These are phyloP conservation scores for Didymella sp. DNA, from an alignment of 2,329 filamentous ascomycete species.

Conservation along the genomic window DNA sequence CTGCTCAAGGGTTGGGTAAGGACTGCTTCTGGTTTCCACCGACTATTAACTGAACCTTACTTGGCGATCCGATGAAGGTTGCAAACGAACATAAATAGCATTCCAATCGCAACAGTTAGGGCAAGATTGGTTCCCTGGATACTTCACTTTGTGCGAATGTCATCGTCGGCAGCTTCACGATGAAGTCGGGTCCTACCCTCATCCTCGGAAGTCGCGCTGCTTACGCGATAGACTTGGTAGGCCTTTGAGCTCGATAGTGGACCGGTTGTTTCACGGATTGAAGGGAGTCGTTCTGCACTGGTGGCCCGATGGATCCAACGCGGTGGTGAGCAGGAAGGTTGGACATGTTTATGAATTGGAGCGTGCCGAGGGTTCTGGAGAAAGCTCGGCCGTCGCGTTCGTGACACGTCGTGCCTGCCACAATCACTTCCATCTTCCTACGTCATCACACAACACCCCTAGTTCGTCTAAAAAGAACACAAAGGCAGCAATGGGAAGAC, in stretches of 20 bases:
- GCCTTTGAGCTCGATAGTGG: background rate
- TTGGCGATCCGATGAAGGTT: slow-evolving; percentile 40
- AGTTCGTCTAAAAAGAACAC: background rate
- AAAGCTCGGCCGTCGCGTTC: slow-evolving; percentile 5
- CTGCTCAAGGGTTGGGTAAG: slow-evolving; percentile 48
- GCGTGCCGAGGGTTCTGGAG: background rate
- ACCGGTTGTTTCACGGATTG: background rate
- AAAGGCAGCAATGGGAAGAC: background rate
- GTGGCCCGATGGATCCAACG: background rate
- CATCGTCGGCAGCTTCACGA: slow-evolving; percentile 32
- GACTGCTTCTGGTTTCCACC: background rate
- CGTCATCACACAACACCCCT: background rate
- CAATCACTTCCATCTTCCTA: background rate
- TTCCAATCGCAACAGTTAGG: slow-evolving; percentile 34
- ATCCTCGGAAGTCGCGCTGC: background rate
- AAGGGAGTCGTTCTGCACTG: background rate
- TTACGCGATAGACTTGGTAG: slow-evolving; percentile 15
- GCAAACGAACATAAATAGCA: slow-evolving; percentile 28
- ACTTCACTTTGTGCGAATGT: slow-evolving; percentile 45
- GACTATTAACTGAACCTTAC: slow-evolving; percentile 41
- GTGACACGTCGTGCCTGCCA: background rate
- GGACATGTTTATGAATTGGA: background rate
- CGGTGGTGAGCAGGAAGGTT: background rate
- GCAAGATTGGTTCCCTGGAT: slow-evolving; percentile 46
- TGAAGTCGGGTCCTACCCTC: background rate